Conservation (phyloP, 78 protist species). For the Tieghemostelium lacteum region DNA sequence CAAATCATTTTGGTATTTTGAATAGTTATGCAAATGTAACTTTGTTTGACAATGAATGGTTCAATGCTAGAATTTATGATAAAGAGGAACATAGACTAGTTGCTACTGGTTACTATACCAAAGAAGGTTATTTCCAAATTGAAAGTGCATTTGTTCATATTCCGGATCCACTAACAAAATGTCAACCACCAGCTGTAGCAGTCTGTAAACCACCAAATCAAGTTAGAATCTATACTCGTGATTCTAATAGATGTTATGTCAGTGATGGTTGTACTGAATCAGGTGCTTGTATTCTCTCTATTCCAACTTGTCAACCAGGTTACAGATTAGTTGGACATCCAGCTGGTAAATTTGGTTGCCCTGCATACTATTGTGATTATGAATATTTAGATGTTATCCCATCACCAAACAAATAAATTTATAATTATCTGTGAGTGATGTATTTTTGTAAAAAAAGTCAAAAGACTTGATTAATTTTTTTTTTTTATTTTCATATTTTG, state of each 20-base stretch:
- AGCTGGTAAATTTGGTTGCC: background rate
- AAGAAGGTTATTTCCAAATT: background rate
- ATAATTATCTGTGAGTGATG: too few species aligned
- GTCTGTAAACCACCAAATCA: background rate
- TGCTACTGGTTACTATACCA: background rate
- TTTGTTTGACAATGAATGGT: background rate
- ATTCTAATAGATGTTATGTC: conserved; percentile 1
- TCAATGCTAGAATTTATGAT: background rate
- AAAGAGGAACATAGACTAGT: background rate
- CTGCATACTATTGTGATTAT: conserved; percentile 10
- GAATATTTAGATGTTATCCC: background rate
- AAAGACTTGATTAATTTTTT: too few species aligned
- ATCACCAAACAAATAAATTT: too few species aligned
- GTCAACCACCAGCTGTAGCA: background rate
- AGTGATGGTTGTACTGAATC: background rate
- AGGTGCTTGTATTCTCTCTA: background rate
- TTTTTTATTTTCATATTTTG: too few species aligned
- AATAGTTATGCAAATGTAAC: background rate
- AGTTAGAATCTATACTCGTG: background rate
- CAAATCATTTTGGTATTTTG: background rate
- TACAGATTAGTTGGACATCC: background rate
- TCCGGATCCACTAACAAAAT: background rate
- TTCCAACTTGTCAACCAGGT: conserved; percentile 2
- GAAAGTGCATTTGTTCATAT: background rate
- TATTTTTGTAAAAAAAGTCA: too few species aligned